Base-by-base conservation (phyloP, 768 basidiomycete species). In the Tubosaeta sp. region DNA sequence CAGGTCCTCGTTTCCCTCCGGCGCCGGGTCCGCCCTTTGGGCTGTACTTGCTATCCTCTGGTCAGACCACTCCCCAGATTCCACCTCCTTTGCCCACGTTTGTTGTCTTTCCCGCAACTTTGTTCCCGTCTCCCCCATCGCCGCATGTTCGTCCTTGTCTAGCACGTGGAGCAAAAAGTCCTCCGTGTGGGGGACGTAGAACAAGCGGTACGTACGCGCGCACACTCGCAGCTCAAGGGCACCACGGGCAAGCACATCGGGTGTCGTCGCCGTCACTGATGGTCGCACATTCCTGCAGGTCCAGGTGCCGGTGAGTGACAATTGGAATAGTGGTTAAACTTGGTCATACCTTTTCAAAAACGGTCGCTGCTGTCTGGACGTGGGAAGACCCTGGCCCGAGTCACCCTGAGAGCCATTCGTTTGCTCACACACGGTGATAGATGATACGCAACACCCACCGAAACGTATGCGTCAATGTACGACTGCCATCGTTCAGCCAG, bases 221-320 rank as follows among this genome's bases (percentile, higher is more conserved):
- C 94, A 95, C 50, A 96, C 80, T 55, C 86, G 86, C 64, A 90
- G 88, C 67, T 91, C 88, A 16, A 94, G 76, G 3, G 78, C 78
- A 29, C 86, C 84, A 32, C 64, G 74, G 1, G 81, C 75, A 25
- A 76, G 59, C 21, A 80, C 70, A 36, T 80, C 72, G 0, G 77
- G 78, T 10, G 67, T 68, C 4, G 62, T 57, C 11, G 73, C 36
- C 13, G 13, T 48, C 38, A 44, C 53, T 4, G 55, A 35, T 6
- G 51, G 44, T 30, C 47, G 55, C 19, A 62, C 48, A 44, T 65
- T 60, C 57, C 68, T 72, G 18, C 14, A 35, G 4, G 2, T 1
- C 4, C 8, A 21, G 38, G 5, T 32, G 41, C 50, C 24, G 4
- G 39, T 41, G 45, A 51, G n/a, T 3, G 10, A 38, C 32, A 10